Evolutionary conservation across 306 rosid genomes (phyloP).

Genomic region (Glycine soja): DNA sequence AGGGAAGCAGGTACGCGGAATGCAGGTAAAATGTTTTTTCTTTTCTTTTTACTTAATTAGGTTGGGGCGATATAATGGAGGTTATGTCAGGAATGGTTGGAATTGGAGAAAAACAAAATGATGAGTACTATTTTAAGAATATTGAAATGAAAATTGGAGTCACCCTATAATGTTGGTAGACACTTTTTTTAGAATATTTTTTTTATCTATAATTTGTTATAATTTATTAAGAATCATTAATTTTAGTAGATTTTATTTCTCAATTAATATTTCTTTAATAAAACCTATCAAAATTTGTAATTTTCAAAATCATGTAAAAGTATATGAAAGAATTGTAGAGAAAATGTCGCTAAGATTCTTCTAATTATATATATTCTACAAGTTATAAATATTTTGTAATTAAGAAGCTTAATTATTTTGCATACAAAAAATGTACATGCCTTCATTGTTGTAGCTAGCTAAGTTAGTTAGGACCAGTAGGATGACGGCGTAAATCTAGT

Average conservation of each 20-base stretch:
- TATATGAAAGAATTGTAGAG: no score
- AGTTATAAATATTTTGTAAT: no score
- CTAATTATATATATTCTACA: no score
- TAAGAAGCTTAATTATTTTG: no score
- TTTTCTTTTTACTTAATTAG: conserved; percentile 13
- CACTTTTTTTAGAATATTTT: no score
- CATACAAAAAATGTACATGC: neutral
- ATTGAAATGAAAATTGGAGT: conserved; percentile 58
- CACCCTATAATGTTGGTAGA: conserved; percentile 21
- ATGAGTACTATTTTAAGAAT: conserved; percentile 59
- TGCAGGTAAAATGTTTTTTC: neutral
- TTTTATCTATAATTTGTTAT: no score
- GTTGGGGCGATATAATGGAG: conserved; percentile 11
- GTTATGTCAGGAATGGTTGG: conserved; percentile 63
- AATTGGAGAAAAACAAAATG: conserved; percentile 68
- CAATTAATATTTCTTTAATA: no score
- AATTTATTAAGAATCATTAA: no score
- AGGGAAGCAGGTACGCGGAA: conserved; percentile 2
- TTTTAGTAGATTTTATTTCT: no score
- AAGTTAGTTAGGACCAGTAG: neutral
- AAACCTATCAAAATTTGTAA: no score
- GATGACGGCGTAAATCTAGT: neutral
- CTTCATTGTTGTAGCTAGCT: neutral
- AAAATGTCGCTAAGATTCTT: no score
- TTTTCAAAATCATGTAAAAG: no score